phyloP scores from a whole-genome alignment of 1,139 yeast genomes.

The Starmera stellimalicola region DNA sequence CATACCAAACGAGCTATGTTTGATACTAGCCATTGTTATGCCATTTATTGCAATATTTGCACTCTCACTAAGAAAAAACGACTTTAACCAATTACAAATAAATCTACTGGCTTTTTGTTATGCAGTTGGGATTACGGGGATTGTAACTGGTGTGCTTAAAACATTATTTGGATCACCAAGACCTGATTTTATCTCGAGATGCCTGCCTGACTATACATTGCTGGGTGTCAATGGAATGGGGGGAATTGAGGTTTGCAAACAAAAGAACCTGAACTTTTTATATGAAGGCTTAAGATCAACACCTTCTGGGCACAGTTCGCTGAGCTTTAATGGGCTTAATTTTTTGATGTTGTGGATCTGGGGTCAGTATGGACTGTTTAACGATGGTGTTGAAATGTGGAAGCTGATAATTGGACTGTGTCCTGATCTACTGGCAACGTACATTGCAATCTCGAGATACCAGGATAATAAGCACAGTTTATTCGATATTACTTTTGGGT shows the following conservation, averaged over 20 bases:
- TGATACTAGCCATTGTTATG: constrained; percentile 3
- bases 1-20: constrained; percentile 4
- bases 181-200: constrained; percentile 70
- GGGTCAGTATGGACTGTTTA: constrained; percentile 22
- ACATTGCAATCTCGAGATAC: constrained; percentile 51
- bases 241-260: constrained; percentile 46
- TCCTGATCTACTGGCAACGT: constrained; percentile 35
- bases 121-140: constrained; percentile 31
- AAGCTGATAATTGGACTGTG: constrained; percentile 20
- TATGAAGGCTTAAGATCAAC: constrained; percentile 70
- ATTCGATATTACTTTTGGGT: constrained; percentile 55
- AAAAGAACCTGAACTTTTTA: constrained; percentile 24
- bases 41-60: constrained; percentile 4
- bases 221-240: constrained; percentile 32
- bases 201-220: constrained; percentile 36
- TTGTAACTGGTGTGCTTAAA: constrained; percentile 49
- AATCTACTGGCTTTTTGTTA: constrained; percentile 35
- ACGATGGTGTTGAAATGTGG: constrained; percentile 25
- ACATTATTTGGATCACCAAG: constrained; percentile 74
- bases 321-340: constrained; percentile 59
- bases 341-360: constrained; percentile 39
- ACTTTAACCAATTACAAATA: constrained; percentile 20
- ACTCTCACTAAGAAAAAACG: constrained; percentile 1
- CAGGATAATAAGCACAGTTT: constrained; percentile 77
- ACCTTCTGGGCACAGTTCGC: constrained; percentile 75